Evolutionary conservation across 805 yeast species (phyloP).

Genomic region (Wickerhamiella vanderwaltii): DNA sequence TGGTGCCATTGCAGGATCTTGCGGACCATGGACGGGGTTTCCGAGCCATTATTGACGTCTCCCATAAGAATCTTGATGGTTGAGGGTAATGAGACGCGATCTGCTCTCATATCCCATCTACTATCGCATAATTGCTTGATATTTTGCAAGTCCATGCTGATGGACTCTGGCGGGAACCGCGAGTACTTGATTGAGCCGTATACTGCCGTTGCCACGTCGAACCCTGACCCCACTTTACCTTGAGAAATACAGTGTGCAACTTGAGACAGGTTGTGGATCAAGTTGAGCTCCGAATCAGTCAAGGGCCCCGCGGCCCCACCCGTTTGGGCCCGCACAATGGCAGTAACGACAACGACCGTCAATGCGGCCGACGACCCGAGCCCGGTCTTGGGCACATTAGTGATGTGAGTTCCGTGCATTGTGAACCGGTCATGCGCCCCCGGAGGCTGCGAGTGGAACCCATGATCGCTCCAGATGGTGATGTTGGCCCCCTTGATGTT

Average conservation of each 20-base stretch:
- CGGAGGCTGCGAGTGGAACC: constrained; percentile 68
- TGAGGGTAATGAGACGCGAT: constrained; percentile 51
- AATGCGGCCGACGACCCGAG: constrained; percentile 93
- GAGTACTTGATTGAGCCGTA: constrained; percentile 78
- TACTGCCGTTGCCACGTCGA: constrained; percentile 92
- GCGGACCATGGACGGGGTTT: constrained; percentile 81
- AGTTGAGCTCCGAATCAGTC: constrained; percentile 13
- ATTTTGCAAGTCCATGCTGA: constrained; percentile 22
- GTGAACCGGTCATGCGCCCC: constrained; percentile 33
- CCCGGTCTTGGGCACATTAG: constrained; percentile 82
- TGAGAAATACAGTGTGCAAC: constrained; percentile 89
- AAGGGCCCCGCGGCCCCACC: constrained; percentile 25
- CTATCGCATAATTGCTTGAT: constrained; percentile 23
- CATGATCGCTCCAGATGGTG: constrained; percentile 71
- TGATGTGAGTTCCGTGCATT: constrained; percentile 48
- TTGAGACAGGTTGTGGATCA: constrained; percentile 77
- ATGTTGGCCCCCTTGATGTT: constrained; percentile 30
- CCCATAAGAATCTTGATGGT: constrained; percentile 74
- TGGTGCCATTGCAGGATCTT: constrained; percentile 62
- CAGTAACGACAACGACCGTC: constrained; percentile 66
- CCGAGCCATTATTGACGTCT: constrained; percentile 84
- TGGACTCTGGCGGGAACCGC: constrained; percentile 53
- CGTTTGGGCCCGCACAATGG: constrained; percentile 42
- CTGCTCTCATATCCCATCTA: constrained; percentile 49
- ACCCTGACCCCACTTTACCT: constrained; percentile 91